Percentiles rank a stretch among this genome's conserved stretches.
phyloP scores from a whole-genome alignment of 768 basidiomycete species.

The Naganishia randhawae region DNA sequence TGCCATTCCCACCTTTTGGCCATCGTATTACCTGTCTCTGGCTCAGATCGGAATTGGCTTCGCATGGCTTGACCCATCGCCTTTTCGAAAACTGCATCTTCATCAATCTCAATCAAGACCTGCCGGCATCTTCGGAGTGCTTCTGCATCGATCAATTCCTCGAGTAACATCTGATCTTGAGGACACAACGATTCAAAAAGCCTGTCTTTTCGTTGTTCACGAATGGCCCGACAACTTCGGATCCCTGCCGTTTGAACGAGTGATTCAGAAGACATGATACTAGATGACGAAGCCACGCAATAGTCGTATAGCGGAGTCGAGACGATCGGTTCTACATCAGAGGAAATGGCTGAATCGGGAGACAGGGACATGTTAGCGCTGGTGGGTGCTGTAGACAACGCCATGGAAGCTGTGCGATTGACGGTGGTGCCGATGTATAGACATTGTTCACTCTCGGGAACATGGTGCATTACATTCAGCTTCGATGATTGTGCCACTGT shows the following conservation, averaged over 20 bases:
- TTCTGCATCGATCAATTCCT: slow-evolving; percentile 14
- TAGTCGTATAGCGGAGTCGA: neutral
- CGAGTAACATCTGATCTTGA: neutral
- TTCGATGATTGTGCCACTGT: neutral
- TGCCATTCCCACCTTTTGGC: neutral
- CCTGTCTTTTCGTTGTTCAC: neutral
- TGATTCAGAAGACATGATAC: neutral
- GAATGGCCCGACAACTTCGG: neutral
- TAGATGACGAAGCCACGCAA: neutral
- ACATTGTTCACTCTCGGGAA: neutral
- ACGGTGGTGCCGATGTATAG: neutral
- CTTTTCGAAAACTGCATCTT: slow-evolving; percentile 26
- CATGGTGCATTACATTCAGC: neutral
- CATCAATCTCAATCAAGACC: slow-evolving; percentile 28
- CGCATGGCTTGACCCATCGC: slow-evolving; percentile 19
- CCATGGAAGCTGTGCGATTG: neutral
- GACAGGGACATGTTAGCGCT: neutral
- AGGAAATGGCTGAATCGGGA: neutral
- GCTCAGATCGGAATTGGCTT: neutral
- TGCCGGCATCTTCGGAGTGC: slow-evolving; percentile 18
- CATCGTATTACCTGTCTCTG: neutral
- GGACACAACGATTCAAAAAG: neutral
- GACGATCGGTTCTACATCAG: neutral
- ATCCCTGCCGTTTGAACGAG: neutral
- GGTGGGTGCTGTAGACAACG: neutral